A percentile compares a stretch with the other conserved stretches of the same genome.
Evolutionary conservation across 2,329 filamentous ascomycete genomes (phyloP).

Genomic region (Ilyonectria destructans): DNA sequence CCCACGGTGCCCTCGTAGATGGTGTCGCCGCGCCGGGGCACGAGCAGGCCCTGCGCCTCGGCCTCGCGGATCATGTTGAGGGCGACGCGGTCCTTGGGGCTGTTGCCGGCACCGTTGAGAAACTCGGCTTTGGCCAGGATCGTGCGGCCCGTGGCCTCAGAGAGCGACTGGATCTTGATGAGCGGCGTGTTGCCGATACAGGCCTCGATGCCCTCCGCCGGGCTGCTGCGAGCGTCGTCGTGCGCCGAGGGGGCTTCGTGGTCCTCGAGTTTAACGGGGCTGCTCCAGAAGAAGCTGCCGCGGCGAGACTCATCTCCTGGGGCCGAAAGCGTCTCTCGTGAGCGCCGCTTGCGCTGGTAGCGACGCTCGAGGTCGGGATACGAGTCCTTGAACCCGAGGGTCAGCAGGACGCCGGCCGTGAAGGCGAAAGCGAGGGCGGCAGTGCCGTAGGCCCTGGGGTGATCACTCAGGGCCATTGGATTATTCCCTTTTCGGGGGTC

Average conservation of each 20-base stretch:
- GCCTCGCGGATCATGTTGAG: constrained; percentile 89
- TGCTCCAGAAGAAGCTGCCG: constrained; percentile 63
- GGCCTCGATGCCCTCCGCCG: constrained; percentile 87
- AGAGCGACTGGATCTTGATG: constrained; percentile 88
- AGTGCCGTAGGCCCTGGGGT: constrained; percentile 75
- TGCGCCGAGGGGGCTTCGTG: constrained; percentile 59
- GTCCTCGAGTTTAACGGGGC: constrained; percentile 71
- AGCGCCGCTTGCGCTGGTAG: constrained; percentile 66
- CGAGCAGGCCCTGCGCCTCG: constrained; percentile 83
- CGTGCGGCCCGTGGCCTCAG: constrained; percentile 87
- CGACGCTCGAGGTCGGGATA: constrained; percentile 82
- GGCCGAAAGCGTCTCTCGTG: constrained; percentile 25
- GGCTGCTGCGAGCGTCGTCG: constrained; percentile 49
- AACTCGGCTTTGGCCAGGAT: constrained; percentile 98
- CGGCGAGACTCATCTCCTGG: constrained; percentile 48
- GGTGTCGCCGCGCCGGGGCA: constrained; percentile 88
- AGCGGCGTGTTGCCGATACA: constrained; percentile 96
- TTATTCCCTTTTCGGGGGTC: neutral
- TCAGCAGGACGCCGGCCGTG: constrained; percentile 81
- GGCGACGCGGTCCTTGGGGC: constrained; percentile 95
- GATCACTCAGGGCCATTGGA: constrained; percentile 73
- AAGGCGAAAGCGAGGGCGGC: constrained; percentile 82
- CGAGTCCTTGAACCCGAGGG: constrained; percentile 84
- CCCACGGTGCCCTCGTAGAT: constrained; percentile 99
- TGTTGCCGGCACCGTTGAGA: constrained; percentile 93